phyloP scores from a whole-genome alignment of 2,329 filamentous ascomycete species.

The Hortaea werneckii region DNA sequence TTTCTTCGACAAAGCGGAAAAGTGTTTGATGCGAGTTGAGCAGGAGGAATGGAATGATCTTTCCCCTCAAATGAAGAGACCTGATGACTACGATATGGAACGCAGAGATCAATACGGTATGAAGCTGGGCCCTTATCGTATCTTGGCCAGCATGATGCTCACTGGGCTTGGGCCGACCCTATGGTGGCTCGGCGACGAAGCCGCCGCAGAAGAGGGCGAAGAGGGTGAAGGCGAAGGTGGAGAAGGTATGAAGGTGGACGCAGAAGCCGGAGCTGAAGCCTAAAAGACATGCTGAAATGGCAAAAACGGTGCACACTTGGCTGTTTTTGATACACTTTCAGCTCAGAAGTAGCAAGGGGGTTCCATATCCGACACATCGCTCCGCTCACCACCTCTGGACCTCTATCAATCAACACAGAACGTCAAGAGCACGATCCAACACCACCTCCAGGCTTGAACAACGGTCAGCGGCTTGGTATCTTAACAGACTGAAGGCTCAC shows the following conservation, averaged over 20 bases:
- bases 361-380: no score
- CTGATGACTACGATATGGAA: constrained; percentile 14
- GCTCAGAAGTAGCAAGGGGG: no score
- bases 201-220: constrained; percentile 2
- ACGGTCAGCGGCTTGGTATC: no score
- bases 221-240: not conserved
- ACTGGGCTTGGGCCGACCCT: constrained; percentile 38
- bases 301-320: no score
- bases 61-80: constrained; percentile 69
- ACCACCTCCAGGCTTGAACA: no score
- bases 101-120: constrained; percentile 46
- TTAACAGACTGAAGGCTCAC: no score
- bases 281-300: not conserved
- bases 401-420: no score
- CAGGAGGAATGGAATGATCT: constrained; percentile 88
- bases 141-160: constrained; percentile 43
- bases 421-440: no score
- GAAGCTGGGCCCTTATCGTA: constrained; percentile 59
- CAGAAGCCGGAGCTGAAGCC: not conserved
- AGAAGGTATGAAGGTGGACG: constrained; percentile 1
- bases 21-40: constrained; percentile 75
- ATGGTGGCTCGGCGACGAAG: constrained; percentile 34
- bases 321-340: no score
- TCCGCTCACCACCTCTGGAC: no score
- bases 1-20: constrained; percentile 84